Evolutionary conservation across 2,329 filamentous ascomycete species (phyloP).

Genomic region (Cladosporium halotolerans): DNA sequence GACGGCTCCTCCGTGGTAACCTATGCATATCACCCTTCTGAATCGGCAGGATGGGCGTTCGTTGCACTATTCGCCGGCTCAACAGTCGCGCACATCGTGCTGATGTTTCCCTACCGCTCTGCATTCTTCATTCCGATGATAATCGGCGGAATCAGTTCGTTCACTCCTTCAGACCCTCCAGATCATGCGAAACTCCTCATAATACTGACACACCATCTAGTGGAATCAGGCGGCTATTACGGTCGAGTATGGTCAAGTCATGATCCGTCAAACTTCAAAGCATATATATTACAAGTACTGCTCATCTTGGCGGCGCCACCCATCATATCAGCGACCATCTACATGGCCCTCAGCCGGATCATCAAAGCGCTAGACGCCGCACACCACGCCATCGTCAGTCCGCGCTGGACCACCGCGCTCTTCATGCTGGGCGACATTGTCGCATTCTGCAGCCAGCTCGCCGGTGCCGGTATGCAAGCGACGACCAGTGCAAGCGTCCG

Average conservation of each 20-base stretch:
- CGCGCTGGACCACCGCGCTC: neutral
- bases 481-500: slow-evolving; percentile 2
- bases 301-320: slow-evolving; percentile 38
- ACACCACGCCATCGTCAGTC: neutral
- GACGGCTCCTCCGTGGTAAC: neutral
- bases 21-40: slow-evolving; percentile 33
- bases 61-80: slow-evolving; percentile 30
- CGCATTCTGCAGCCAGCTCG: slow-evolving; percentile 1
- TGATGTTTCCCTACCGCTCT: slow-evolving; percentile 29
- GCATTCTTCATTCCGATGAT: slow-evolving; percentile 33
- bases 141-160: slow-evolving; percentile 32
- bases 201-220: slow-evolving; percentile 16
- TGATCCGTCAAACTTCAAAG: slow-evolving; percentile 30
- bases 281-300: slow-evolving; percentile 36
- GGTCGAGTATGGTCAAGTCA: slow-evolving; percentile 34
- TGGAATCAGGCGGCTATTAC: slow-evolving; percentile 36
- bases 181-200: neutral
- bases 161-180: neutral
- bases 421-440: slow-evolving; percentile 10
- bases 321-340: slow-evolving; percentile 41
- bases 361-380: slow-evolving; percentile 23
- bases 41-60: slow-evolving; percentile 32
- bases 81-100: slow-evolving; percentile 27
- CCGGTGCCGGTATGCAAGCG: neutral
- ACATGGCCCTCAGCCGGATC: slow-evolving; percentile 39